Base-by-base conservation (phyloP, 805 yeast genomes). In the Saccharomycopsis lassenensis region DNA sequence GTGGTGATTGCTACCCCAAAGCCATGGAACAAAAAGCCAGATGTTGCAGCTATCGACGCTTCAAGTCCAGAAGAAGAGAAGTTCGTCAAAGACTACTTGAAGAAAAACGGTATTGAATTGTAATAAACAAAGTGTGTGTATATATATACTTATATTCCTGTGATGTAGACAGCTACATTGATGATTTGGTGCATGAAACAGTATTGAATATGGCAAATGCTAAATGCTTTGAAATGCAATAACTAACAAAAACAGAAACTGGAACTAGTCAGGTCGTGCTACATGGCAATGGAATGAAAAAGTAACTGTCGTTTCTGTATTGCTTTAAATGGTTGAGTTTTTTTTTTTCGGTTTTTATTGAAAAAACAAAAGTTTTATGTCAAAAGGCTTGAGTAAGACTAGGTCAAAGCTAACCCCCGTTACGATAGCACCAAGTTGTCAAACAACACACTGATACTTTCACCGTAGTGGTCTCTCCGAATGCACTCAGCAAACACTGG, bases 391-490 rank as follows among this genome's bases (percentile, higher is more conserved):
- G 15, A 27, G 11, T 15, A 18, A 33, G 16, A 27, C 30, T 24
- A 29, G 36, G 37, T 22, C 28, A 32, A 29, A 31, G 35, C 16
- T 29, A 37, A 29, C 28, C 23, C 18, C 28, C 33, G n/a, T 42
- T 50, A 58, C 36, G 57, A 46, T 27, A 59, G 71, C 32, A 87
- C 81, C 46, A 86, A 67, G 33, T 93, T 85, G 58, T 87, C 95
- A 56, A 89, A 87, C 50, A 87, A 63, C 15, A 87, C 94, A 27
- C 95, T 83, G 44, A 89, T 87, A 50, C 93, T 80, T 64, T 89
- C 97, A 57, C 98, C 99, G 51, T 89, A 87, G 58, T 91, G 99
- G 56, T 91, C 95, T 65, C 99, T 81, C 63, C 99, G 78, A 44
- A 91, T 89, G 60, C 97, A 91, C 65, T 91, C 99, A 24, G 97